Base-by-base conservation (phyloP, 2,329 filamentous ascomycete genomes). In the Clonostachys chloroleuca region DNA sequence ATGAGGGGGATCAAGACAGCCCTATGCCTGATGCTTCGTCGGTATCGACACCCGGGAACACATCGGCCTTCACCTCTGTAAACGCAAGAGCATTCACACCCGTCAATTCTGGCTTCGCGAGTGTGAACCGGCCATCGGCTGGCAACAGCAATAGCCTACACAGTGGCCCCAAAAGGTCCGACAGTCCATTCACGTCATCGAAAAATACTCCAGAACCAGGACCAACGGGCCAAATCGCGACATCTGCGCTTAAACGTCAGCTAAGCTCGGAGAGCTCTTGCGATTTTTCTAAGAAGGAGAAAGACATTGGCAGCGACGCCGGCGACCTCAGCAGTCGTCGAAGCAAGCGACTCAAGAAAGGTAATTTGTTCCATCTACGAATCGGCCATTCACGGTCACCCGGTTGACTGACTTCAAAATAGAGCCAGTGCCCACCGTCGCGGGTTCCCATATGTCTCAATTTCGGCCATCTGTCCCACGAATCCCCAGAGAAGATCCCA, bases 371-470 rank as follows among this genome's bases (percentile, higher is more conserved):
- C 10, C 14, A 18, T 39, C 36, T 39, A 39, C 36, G 10, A 39
- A 39, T 12, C 14, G 36, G n/a, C 9, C 24, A 30, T 10, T 30
- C 9, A 30, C 24, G 9, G 24, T 30, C 24, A 30, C 24, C 24
- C 24, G 9, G 8, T 30, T 30, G 9, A 30, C 24, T 30, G 9
- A 30, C 24, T 30, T 39, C 36, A 39, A n/a, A 5, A 39, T 39
- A 39, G 36, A 39, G 7, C 36, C 36, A 40, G 80, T 85, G 35
- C 90, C 92, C 40, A 96, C 89, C 34, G 90, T 99, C 55, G 91
- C 91, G 54, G 94, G 94, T 47, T 97, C 92, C 45, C 91, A 97
- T 69, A 97, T 97, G 91, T 94, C 89, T 51, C 82, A 92, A 59
- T 91, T 95, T 61, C 88, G 92, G 46, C 89, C 92, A 48, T 85